phyloP scores from a whole-genome alignment of 345 rosid species.

The Excoecaria cochinchinensis region DNA sequence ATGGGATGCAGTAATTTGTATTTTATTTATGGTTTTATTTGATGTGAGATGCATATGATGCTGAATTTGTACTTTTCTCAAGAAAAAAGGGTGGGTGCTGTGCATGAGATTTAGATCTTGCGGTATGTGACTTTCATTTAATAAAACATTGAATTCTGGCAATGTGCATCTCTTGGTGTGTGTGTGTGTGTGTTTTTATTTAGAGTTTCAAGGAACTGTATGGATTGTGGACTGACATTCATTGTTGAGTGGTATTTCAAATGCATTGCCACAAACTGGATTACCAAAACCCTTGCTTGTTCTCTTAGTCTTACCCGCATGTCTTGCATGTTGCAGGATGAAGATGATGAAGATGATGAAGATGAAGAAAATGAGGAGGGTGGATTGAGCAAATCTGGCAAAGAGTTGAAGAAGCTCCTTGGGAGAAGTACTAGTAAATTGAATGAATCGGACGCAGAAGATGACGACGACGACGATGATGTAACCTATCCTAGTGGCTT shows the following conservation, averaged over 20 bases:
- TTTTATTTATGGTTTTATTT: not conserved
- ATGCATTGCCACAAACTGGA: not conserved
- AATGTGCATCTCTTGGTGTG: not conserved
- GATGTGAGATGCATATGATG: not conserved
- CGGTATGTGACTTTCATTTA: not conserved
- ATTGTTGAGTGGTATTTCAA: not conserved
- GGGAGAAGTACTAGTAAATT: constrained; percentile 59
- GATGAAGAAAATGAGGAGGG: constrained; percentile 86
- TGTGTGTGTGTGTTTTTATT: no score
- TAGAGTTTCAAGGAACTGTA: not conserved
- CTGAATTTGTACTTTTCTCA: not conserved
- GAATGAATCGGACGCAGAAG: constrained; percentile 79
- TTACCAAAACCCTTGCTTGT: not conserved
- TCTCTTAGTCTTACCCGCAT: not conserved
- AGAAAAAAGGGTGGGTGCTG: not conserved
- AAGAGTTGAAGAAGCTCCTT: constrained; percentile 88
- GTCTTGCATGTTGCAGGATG: constrained; percentile 52
- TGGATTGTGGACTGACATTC: not conserved
- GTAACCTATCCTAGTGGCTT: constrained; percentile 44
- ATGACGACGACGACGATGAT: constrained; percentile 64
- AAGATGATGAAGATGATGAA: constrained; percentile 85
- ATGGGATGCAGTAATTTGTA: constrained; percentile 2
- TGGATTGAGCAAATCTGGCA: constrained; percentile 89
- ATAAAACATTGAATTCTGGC: not conserved
- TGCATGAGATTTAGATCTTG: not conserved